These are phyloP conservation scores for Cutaneotrichosporon sp. DNA, from an alignment of 1,284 basidiomycete genomes.

Conservation along the genomic window DNA sequence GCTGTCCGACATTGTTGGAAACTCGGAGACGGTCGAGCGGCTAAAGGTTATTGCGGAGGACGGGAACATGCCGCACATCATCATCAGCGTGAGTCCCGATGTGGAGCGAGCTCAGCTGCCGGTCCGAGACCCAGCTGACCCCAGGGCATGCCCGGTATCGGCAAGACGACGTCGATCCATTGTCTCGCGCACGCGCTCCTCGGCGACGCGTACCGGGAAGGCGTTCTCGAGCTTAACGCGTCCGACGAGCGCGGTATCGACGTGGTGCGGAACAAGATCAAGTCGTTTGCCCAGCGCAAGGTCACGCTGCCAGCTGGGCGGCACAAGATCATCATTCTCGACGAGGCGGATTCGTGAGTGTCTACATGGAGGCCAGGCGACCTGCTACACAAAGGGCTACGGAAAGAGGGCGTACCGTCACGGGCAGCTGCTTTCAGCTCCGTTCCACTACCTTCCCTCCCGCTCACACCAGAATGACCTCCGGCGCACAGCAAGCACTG, in stretches of 20 bases:
- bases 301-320: constrained; percentile 93
- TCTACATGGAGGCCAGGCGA: no score
- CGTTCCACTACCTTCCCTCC: background rate
- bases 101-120: no score
- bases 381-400: background rate
- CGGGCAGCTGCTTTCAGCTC: background rate
- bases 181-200: constrained; percentile 94
- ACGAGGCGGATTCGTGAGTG: constrained; percentile 92
- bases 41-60: constrained; percentile 96
- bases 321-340: constrained; percentile 97
- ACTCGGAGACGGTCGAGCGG: constrained; percentile 91
- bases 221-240: constrained; percentile 94
- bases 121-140: background rate
- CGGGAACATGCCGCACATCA: constrained; percentile 97
- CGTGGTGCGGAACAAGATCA: constrained; percentile 98
- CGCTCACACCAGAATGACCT: constrained; percentile 79
- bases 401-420: background rate
- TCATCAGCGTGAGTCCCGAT: constrained; percentile 91
- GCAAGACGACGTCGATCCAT: constrained; percentile 98
- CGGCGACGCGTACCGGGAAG: constrained; percentile 97
- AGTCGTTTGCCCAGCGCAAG: constrained; percentile 97
- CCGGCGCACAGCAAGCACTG: constrained; percentile 96
- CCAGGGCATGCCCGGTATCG: constrained; percentile 96
- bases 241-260: constrained; percentile 99
- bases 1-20: constrained; percentile 91